Conservation (phyloP, 2,329 filamentous ascomycete species). For the Pseudocercospora eumusae region DNA sequence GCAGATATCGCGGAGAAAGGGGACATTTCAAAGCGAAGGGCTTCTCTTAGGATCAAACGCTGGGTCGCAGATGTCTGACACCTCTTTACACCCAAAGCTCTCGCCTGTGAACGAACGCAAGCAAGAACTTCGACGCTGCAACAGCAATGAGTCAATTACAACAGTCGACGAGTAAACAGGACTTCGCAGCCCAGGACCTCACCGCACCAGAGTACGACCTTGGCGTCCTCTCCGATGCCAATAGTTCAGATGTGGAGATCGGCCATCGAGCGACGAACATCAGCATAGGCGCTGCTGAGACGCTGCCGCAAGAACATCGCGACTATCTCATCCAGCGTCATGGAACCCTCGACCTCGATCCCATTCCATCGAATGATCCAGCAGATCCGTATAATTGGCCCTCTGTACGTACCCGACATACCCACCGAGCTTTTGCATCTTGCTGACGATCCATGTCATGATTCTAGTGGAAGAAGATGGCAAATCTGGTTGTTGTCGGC, state of each 20-base stretch:
- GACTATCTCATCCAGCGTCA: slow-evolving; percentile 56
- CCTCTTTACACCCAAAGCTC: background rate
- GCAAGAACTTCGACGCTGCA: background rate
- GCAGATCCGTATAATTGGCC: slow-evolving; percentile 60
- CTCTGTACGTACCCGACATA: slow-evolving; percentile 30
- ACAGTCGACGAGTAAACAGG: slow-evolving; percentile 3
- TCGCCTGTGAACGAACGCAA: background rate
- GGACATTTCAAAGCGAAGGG: background rate
- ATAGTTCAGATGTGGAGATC: slow-evolving; percentile 27
- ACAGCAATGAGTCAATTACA: background rate
- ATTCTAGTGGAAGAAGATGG: slow-evolving; percentile 49
- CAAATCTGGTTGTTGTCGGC: slow-evolving; percentile 55
- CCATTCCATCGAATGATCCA: slow-evolving; percentile 52
- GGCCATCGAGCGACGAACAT: slow-evolving; percentile 34
- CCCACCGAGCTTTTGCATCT: too few species aligned
- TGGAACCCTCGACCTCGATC: slow-evolving; percentile 58
- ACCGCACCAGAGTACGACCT: background rate
- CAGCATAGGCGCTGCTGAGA: slow-evolving; percentile 32
- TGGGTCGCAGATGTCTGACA: too few species aligned
- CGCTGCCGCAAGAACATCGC: slow-evolving; percentile 48
- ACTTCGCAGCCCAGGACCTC: slow-evolving; percentile 14
- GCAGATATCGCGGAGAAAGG: slow-evolving; percentile 8
- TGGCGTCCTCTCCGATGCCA: background rate
- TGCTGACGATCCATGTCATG: too few species aligned
- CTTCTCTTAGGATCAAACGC: background rate